These are phyloP conservation scores for Lyophyllum shimeji DNA, from an alignment of 768 basidiomycete genomes.

Conservation along the genomic window DNA sequence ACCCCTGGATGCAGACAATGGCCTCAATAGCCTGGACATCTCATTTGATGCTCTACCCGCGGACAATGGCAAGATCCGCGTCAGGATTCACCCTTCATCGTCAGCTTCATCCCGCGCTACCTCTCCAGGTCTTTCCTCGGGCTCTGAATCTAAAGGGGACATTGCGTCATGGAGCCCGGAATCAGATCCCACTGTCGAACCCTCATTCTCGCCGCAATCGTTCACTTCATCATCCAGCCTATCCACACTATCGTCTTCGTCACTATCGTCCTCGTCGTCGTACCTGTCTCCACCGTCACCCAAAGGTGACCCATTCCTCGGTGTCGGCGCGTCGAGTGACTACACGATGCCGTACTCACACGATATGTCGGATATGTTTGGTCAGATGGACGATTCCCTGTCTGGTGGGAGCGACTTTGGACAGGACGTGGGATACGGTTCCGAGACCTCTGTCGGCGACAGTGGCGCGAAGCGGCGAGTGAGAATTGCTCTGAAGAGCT, in stretches of 20 bases:
- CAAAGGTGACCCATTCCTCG: conserved; percentile 58
- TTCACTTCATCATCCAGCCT: conserved; percentile 9
- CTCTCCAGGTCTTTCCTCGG: conserved; percentile 27
- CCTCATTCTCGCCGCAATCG: conserved; percentile 26
- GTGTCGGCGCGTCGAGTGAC: conserved; percentile 42
- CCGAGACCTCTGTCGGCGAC: conserved; percentile 35
- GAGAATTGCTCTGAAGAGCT: conserved; percentile 64
- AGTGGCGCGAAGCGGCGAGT: conserved; percentile 51
- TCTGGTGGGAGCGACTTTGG: conserved; percentile 27
- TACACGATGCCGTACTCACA: conserved; percentile 34
- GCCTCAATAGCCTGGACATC: conserved; percentile 62
- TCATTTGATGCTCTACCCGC: conserved; percentile 68
- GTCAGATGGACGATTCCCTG: conserved; percentile 27
- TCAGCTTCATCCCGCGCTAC: conserved; percentile 41
- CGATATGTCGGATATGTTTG: conserved; percentile 35
- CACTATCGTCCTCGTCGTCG: conserved; percentile 25
- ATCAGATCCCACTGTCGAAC: conserved; percentile 20
- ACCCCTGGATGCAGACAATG: conserved; percentile 38
- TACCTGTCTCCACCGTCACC: conserved; percentile 37
- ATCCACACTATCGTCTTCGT: conserved; percentile 10
- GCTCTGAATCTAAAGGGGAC: conserved; percentile 24
- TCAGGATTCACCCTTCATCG: conserved; percentile 66
- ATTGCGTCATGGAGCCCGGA: conserved; percentile 25
- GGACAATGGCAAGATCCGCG: conserved; percentile 71
- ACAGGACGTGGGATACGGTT: conserved; percentile 34